These are phyloP conservation scores for Podosphaera fusca DNA, from an alignment of 2,329 filamentous ascomycete genomes.

Conservation along the genomic window DNA sequence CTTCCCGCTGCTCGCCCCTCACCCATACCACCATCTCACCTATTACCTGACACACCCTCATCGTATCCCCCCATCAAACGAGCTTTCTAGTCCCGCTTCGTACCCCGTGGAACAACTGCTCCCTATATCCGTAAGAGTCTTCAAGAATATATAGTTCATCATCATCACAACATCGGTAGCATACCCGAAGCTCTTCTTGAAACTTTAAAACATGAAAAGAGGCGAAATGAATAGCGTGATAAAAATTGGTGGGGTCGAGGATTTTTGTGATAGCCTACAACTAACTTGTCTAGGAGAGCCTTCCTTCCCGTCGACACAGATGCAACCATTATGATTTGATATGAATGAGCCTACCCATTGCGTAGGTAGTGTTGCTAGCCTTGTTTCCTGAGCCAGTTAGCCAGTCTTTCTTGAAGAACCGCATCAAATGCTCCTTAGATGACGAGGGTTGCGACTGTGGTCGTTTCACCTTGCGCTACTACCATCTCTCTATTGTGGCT, in stretches of 20 bases:
- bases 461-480: neutral
- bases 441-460: neutral
- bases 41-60: neutral
- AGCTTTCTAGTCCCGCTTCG: no score
- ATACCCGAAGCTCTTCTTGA: neutral
- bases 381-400: neutral
- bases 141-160: no score
- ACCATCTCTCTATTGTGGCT: neutral
- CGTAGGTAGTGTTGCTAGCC: neutral
- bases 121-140: no score
- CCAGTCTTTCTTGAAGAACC: neutral
- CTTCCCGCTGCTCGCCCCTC: no score
- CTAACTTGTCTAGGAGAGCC: neutral
- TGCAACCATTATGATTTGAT: neutral
- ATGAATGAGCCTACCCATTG: neutral
- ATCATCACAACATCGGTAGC: neutral
- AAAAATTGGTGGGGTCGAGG: neutral
- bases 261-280: neutral
- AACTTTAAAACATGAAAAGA: neutral
- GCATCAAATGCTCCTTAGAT: neutral
- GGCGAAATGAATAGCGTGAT: neutral
- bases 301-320: neutral
- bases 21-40: neutral
- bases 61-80: no score
- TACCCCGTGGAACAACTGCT: no score